Conservation (phyloP, 345 rosid genomes). For the Eutrema heterophyllum region DNA sequence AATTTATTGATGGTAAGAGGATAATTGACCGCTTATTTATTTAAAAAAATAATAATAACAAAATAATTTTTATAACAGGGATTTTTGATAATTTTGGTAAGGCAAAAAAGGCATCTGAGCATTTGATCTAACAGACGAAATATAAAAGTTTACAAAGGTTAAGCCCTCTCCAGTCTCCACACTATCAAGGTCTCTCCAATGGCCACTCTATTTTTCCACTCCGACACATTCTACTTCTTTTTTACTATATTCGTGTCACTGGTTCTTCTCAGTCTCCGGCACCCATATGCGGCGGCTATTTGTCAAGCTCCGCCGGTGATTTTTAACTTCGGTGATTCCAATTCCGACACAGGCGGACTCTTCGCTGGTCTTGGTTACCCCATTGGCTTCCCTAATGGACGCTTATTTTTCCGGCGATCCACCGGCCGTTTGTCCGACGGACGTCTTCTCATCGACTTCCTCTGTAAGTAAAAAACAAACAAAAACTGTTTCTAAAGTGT, state of each 20-base stretch:
- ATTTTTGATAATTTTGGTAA: no score
- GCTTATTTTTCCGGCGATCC: slow-evolving; percentile 46
- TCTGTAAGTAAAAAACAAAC: slow-evolving; percentile 44
- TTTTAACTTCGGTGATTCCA: slow-evolving; percentile 52
- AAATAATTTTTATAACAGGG: no score
- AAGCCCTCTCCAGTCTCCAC: slow-evolving; percentile 7
- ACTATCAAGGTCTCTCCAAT: slow-evolving; percentile 8
- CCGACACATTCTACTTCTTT: not conserved
- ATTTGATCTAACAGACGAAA: no score
- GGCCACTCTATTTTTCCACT: not conserved
- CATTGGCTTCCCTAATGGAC: slow-evolving; percentile 6
- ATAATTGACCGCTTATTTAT: no score
- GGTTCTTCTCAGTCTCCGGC: not conserved
- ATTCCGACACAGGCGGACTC: slow-evolving; percentile 37
- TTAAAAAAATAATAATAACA: no score
- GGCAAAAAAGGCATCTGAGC: no score
- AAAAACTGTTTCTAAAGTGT: not conserved
- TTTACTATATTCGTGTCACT: not conserved
- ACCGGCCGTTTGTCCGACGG: slow-evolving; percentile 80
- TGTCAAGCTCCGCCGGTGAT: slow-evolving; percentile 56
- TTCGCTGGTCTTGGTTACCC: slow-evolving; percentile 40
- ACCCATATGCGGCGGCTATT: slow-evolving; percentile 2
- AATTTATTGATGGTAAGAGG: no score
- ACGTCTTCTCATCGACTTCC: slow-evolving; percentile 73
- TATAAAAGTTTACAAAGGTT: no score